Conservation (phyloP, 768 basidiomycete species). For the Lactarius deliciosus region DNA sequence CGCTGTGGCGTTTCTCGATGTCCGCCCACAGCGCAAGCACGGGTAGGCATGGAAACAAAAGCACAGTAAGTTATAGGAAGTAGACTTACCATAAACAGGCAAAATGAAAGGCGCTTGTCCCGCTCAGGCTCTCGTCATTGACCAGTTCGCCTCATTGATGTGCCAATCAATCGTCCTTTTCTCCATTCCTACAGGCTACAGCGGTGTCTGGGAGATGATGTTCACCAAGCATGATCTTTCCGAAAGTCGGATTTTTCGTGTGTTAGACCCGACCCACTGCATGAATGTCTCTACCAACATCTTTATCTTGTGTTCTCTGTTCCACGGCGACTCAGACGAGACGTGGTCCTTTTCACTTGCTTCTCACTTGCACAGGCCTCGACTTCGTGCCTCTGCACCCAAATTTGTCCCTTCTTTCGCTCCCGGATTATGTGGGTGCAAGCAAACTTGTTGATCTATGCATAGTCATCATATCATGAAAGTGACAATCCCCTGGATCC, state of each 20-base stretch:
- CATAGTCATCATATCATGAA: not conserved
- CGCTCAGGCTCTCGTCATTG: constrained; percentile 50
- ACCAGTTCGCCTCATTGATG: constrained; percentile 52
- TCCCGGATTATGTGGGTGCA: constrained; percentile 70
- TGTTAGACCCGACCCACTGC: constrained; percentile 54
- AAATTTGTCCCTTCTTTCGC: constrained; percentile 57
- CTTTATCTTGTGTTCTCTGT: not conserved
- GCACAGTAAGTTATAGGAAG: too few relatives aligned
- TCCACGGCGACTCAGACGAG: too few relatives aligned
- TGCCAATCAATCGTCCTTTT: constrained; percentile 1
- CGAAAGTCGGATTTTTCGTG: constrained; percentile 56
- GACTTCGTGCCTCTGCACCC: too few relatives aligned
- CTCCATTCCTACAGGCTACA: constrained; percentile 40
- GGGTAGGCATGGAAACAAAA: too few relatives aligned
- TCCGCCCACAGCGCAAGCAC: too few relatives aligned
- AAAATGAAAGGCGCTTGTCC: constrained; percentile 51
- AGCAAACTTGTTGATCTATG: constrained; percentile 59
- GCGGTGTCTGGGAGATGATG: constrained; percentile 68
- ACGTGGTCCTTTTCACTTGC: too few relatives aligned
- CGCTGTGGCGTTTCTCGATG: too few relatives aligned
- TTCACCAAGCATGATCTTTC: constrained; percentile 54
- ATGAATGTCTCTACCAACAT: constrained; percentile 39
- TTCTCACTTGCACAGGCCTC: too few relatives aligned
- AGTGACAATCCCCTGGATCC: too few relatives aligned
- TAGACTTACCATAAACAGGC: not conserved